A percentile compares a stretch with the other conserved stretches of the same genome.
Evolutionary conservation across 139 green algal species (phyloP).

Genomic region (Limnomonas spitsbergensis): DNA sequence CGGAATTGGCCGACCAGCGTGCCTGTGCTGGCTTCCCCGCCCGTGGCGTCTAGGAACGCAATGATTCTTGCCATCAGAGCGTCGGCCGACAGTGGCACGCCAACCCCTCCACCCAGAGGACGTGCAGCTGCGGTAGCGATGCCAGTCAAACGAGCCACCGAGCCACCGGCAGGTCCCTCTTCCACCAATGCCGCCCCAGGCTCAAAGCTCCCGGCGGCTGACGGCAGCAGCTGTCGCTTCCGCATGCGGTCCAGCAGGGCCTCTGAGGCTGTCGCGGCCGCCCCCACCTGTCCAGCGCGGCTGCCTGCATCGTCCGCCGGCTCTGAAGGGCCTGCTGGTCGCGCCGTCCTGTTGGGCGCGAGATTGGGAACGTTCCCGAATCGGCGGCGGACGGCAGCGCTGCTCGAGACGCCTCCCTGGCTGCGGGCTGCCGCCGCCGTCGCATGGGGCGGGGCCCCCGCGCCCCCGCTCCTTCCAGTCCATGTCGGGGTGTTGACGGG

Average conservation of each 20-base stretch:
- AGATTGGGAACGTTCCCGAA: slow-evolving; percentile 45
- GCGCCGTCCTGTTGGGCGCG: not conserved
- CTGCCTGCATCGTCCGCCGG: not conserved
- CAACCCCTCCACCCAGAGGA: not conserved
- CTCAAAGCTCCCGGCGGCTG: not conserved
- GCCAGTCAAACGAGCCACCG: not conserved
- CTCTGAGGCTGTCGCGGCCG: not conserved
- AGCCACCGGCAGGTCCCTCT: not conserved
- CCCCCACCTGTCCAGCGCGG: not conserved
- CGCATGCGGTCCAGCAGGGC: slow-evolving; percentile 30
- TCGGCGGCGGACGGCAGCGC: not conserved
- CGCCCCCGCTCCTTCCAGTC: slow-evolving; percentile 74
- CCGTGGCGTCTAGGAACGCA: not conserved
- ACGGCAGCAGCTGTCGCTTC: slow-evolving; percentile 18
- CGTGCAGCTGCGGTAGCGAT: not conserved
- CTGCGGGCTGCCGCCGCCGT: not conserved
- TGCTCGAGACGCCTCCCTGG: not conserved
- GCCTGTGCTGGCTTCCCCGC: not conserved
- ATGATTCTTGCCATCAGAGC: not conserved
- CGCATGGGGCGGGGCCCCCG: slow-evolving; percentile 43
- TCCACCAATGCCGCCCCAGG: not conserved
- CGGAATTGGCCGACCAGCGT: not conserved
- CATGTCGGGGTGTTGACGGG: slow-evolving; percentile 80
- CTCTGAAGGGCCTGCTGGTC: not conserved
- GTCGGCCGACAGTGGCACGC: not conserved